phyloP scores from a whole-genome alignment of 2,329 filamentous ascomycete genomes.

The Bipolaris gigantea region DNA sequence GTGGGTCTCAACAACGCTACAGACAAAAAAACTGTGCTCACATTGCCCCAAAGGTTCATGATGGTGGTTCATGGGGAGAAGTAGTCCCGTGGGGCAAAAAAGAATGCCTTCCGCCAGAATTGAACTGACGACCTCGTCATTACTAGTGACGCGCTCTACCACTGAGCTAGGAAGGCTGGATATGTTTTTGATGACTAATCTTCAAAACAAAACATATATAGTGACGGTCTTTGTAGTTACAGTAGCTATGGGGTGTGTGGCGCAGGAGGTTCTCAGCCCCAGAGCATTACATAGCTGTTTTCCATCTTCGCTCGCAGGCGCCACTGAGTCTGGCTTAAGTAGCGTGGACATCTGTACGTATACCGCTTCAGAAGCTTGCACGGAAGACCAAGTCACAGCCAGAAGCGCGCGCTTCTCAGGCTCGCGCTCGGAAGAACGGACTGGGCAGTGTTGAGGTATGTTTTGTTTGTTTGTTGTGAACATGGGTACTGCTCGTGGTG shows the following conservation, averaged over 20 bases:
- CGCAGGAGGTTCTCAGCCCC: too few species aligned
- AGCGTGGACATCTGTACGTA: too few species aligned
- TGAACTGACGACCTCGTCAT: conserved; percentile 43
- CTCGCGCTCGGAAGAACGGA: background rate
- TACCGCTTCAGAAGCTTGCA: background rate
- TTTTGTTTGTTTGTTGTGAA: background rate
- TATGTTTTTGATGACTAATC: conserved; percentile 11
- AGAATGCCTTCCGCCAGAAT: conserved; percentile 12
- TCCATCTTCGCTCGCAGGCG: too few species aligned
- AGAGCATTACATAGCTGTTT: too few species aligned
- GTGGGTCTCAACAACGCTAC: background rate
- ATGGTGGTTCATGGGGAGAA: background rate
- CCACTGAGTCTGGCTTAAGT: too few species aligned
- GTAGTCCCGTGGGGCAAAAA: background rate
- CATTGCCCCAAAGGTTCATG: background rate
- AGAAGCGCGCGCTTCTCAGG: background rate
- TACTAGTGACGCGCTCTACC: conserved; percentile 47
- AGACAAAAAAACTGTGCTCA: background rate
- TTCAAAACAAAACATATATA: background rate
- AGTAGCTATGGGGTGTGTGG: too few species aligned
- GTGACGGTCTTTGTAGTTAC: fast-evolving
- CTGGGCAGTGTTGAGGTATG: background rate
- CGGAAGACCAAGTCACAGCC: background rate
- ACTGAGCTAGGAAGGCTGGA: conserved; percentile 40
- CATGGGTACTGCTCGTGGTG: background rate